Percentiles rank a stretch among this genome's conserved stretches.
Evolutionary conservation across 2,329 filamentous ascomycete genomes (phyloP).

Genomic region (Ascochyta lentis): DNA sequence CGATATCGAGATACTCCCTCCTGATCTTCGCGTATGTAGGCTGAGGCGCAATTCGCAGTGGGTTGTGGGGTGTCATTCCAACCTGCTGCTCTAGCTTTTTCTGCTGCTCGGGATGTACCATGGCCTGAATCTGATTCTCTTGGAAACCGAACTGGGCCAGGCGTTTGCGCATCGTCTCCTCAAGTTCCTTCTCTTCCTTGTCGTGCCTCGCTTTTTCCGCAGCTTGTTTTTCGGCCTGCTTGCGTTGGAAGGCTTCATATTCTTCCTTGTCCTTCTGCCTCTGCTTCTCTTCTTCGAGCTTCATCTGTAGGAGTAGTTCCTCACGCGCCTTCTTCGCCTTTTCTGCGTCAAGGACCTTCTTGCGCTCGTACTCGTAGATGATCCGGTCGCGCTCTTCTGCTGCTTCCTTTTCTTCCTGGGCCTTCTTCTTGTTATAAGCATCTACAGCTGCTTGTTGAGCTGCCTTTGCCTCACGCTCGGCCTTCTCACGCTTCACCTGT

Average conservation of each 20-base stretch:
- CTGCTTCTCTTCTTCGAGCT: constrained; percentile 50
- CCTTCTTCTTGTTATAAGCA: constrained; percentile 43
- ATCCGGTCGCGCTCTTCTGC: constrained; percentile 42
- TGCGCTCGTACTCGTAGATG: constrained; percentile 46
- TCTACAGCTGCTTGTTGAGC: constrained; percentile 44
- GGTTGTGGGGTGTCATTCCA: constrained; percentile 43
- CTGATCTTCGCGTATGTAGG: constrained; percentile 58
- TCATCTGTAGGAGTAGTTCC: constrained; percentile 48
- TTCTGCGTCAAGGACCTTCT: constrained; percentile 46
- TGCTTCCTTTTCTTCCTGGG: constrained; percentile 40
- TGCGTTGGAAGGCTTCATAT: constrained; percentile 49
- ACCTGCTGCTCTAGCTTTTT: constrained; percentile 41
- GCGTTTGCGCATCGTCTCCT: constrained; percentile 54
- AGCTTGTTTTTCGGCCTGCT: constrained; percentile 52
- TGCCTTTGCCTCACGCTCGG: constrained; percentile 36
- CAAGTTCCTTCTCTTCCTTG: constrained; percentile 51
- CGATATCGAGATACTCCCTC: constrained; percentile 53
- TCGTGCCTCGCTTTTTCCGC: constrained; percentile 51
- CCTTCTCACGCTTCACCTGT: constrained; percentile 34
- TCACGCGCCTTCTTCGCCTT: constrained; percentile 48
- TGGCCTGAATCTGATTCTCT: constrained; percentile 56
- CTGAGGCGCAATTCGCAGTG: constrained; percentile 40
- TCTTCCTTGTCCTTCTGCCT: constrained; percentile 53
- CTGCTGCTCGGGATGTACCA: constrained; percentile 56
- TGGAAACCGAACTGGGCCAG: constrained; percentile 55